Evolutionary conservation across 352 stramenopile species (phyloP), one percentile per base, ranked within the genome.

Genomic region (Pythium plurisporium): DNA sequence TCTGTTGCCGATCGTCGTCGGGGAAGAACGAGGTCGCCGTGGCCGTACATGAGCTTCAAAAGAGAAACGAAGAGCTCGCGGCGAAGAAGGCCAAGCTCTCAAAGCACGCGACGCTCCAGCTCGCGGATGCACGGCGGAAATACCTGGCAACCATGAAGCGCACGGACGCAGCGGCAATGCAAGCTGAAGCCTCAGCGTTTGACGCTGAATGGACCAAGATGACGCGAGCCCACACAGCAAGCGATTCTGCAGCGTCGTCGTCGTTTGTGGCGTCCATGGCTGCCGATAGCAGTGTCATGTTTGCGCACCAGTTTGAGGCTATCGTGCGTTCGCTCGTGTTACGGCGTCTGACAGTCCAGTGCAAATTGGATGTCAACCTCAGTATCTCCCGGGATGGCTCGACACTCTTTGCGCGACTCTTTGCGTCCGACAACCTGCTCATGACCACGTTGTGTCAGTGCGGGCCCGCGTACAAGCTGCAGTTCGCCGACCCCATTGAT

Each of bases 391-490:
- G 62, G 5, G 68, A 87, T 19, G 80, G 77, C 17, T 62, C 66
- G 36, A 41, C 60, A n/a, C 36, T 87, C 2, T 64, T 82, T 19
- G 62, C 71, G n/a, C 74, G 74, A 27, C 55, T 90, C 43, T 77
- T 70, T 26, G 79, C 77, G 12, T 80, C 77, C 0, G 77, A 87
- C 51, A 86, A 85, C 46, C 61, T 86, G n/a, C 64, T 88, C 10
- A 72, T 88, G 48, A 65, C 70, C 17, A 70, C 74, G n/a, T 44
- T 86, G 12, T 86, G 75, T 29, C 73, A 85, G 17, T 66, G 50
- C 2, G 65, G 76, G 17, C 54, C 59, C 5, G 15, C 37, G 5
- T 84, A 88, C 62, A 63, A 70, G 22, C 61, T 90, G 4, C 69
- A 87, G 43, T 67, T 87, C 23, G 67, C 74, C 0, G 74, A 90